Evolutionary conservation across 768 basidiomycete species (phyloP).

Genomic region (Kwoniella europaea): DNA sequence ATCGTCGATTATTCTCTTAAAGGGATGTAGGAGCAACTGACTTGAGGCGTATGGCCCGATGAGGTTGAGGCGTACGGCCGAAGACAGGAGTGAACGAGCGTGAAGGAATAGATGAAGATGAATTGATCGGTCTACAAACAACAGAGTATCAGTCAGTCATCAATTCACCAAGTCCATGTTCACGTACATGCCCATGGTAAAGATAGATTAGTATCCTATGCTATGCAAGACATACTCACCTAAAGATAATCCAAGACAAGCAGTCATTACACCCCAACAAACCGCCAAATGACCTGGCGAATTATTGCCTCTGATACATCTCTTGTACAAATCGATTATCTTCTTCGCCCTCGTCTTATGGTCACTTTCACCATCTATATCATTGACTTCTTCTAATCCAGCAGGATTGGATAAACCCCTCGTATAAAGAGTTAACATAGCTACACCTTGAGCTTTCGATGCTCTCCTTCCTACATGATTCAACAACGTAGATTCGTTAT

Average conservation of each 20-base stretch:
- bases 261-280: slow-evolving; percentile 87
- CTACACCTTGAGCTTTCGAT: slow-evolving; percentile 88
- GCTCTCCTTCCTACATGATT: slow-evolving; percentile 88
- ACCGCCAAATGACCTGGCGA: slow-evolving; percentile 81
- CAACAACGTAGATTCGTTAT: slow-evolving; percentile 83
- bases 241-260: slow-evolving; percentile 72
- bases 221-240: slow-evolving; percentile 61
- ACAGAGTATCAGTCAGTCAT: background rate
- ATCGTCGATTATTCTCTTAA: slow-evolving; percentile 69
- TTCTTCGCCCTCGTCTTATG: slow-evolving; percentile 29
- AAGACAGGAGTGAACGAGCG: slow-evolving; percentile 84
- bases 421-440: slow-evolving; percentile 83
- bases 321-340: slow-evolving; percentile 73
- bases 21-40: slow-evolving; percentile 76
- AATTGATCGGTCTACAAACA: slow-evolving; percentile 71
- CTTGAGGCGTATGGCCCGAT: slow-evolving; percentile 93
- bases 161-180: too few species aligned
- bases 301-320: slow-evolving; percentile 68
- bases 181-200: too few species aligned
- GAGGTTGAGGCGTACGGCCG: slow-evolving; percentile 86
- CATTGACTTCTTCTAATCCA: slow-evolving; percentile 32
- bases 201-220: too few species aligned
- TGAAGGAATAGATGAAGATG: slow-evolving; percentile 93
- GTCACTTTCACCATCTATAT: slow-evolving; percentile 44
- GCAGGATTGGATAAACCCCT: slow-evolving; percentile 73